These are phyloP conservation scores for Nigrospora oryzae DNA, from an alignment of 2,329 filamentous ascomycete species.

Conservation along the genomic window DNA sequence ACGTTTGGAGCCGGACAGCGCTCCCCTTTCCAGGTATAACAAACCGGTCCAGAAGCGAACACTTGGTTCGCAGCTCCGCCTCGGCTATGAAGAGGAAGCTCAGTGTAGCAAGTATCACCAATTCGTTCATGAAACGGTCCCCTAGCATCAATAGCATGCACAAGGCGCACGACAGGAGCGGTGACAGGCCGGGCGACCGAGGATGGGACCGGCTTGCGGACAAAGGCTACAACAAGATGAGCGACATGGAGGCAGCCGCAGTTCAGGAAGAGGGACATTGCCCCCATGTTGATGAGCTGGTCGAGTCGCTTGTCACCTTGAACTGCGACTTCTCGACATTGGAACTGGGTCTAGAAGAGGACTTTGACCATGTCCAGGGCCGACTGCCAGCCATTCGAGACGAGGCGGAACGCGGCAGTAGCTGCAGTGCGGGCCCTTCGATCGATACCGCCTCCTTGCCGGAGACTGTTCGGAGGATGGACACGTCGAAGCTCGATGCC, in stretches of 20 bases:
- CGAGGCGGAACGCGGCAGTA: slow-evolving; percentile 16
- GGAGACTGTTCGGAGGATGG: slow-evolving; percentile 15
- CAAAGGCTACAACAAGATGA: slow-evolving; percentile 19
- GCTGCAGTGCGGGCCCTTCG: slow-evolving; percentile 7
- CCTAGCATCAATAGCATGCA: slow-evolving; percentile 39
- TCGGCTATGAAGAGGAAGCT: slow-evolving; percentile 83
- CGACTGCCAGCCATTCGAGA: slow-evolving; percentile 21
- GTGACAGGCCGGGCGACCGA: slow-evolving; percentile 1
- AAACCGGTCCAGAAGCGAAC: slow-evolving; percentile 54
- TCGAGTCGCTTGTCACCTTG: slow-evolving; percentile 12
- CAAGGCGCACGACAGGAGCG: slow-evolving; percentile 19
- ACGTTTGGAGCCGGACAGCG: slow-evolving; percentile 77
- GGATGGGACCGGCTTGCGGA: slow-evolving; percentile 7
- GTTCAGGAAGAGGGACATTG: background rate
- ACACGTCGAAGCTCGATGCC: slow-evolving; percentile 12
- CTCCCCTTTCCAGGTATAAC: slow-evolving; percentile 80
- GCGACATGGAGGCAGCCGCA: slow-evolving; percentile 1
- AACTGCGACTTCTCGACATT: slow-evolving; percentile 10
- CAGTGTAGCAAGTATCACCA: slow-evolving; percentile 72
- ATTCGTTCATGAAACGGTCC: slow-evolving; percentile 66
- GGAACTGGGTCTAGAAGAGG: slow-evolving; percentile 5
- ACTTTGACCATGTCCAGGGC: slow-evolving; percentile 9
- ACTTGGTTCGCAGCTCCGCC: slow-evolving; percentile 68
- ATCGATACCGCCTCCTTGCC: slow-evolving; percentile 4
- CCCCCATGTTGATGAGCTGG: slow-evolving; percentile 10